These are phyloP conservation scores for Backusella morwellensis DNA, from an alignment of 192 early-diverging fungal genomes.

Conservation along the genomic window DNA sequence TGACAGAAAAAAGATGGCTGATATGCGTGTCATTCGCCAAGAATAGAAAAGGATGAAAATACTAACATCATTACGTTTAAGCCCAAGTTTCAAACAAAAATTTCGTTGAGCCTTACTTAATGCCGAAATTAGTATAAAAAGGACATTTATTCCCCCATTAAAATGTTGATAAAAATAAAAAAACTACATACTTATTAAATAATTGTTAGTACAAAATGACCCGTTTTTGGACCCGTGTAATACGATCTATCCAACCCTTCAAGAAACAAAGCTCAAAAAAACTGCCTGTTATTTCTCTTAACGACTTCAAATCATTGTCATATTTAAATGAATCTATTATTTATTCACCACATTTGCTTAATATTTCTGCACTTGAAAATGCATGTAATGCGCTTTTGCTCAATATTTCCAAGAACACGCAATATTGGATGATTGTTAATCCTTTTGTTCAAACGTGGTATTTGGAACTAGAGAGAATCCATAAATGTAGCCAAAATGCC, in stretches of 20 bases:
- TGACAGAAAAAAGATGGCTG: background rate
- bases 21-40: background rate
- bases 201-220: background rate
- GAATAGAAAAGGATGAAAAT: background rate
- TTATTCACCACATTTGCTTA: conserved; percentile 3
- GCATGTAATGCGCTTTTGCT: background rate
- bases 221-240: background rate
- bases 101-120: background rate
- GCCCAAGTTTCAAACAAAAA: background rate
- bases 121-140: conserved; percentile 4
- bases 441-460: conserved; percentile 9
- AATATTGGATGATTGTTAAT: conserved; percentile 7
- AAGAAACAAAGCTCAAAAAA: background rate
- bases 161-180: background rate
- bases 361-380: background rate
- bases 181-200: background rate
- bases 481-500: background rate
- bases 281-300: background rate
- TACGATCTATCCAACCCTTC: background rate
- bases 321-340: conserved; percentile 9
- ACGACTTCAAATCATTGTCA: background rate
- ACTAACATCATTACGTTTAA: background rate
- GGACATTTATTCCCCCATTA: background rate
- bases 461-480: background rate
- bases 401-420: background rate